These are phyloP conservation scores for Micromonas pusilla DNA, from an alignment of 139 green algal species.

Conservation along the genomic window DNA sequence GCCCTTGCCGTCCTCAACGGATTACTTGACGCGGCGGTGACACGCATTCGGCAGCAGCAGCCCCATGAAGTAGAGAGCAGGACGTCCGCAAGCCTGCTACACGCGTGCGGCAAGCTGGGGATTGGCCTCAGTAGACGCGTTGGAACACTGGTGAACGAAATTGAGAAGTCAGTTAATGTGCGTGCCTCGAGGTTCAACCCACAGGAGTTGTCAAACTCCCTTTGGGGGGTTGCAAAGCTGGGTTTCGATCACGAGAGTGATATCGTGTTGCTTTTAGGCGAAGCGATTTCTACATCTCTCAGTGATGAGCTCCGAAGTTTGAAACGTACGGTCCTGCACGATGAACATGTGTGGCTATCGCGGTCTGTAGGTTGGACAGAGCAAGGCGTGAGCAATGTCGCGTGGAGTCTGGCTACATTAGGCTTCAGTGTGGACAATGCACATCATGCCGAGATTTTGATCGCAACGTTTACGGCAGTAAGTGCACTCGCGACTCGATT, in stretches of 20 bases:
- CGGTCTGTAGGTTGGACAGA: neutral
- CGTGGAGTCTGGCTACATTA: slow-evolving; percentile 2
- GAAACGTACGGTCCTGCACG: neutral
- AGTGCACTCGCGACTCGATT: neutral
- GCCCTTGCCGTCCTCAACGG: neutral
- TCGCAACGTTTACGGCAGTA: neutral
- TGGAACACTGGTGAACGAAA: neutral
- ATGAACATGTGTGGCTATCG: neutral
- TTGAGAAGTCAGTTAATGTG: neutral
- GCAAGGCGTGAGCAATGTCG: slow-evolving; percentile 21
- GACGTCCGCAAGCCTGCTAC: neutral
- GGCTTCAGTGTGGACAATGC: too few species aligned
- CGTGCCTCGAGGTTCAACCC: neutral
- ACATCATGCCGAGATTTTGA: too few species aligned
- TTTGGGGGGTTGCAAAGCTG: slow-evolving; percentile 23
- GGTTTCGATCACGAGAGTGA: neutral
- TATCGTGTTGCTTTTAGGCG: neutral
- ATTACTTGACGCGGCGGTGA: neutral
- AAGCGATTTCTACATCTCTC: neutral
- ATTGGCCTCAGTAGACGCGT: neutral
- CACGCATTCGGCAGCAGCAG: neutral
- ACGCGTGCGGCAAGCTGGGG: slow-evolving; percentile 9
- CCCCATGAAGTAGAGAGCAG: neutral
- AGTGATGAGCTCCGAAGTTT: neutral
- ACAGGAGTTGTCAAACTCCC: slow-evolving; percentile 18